Conservation (phyloP, 345 rosid species). For the Aquilaria malaccensis region DNA sequence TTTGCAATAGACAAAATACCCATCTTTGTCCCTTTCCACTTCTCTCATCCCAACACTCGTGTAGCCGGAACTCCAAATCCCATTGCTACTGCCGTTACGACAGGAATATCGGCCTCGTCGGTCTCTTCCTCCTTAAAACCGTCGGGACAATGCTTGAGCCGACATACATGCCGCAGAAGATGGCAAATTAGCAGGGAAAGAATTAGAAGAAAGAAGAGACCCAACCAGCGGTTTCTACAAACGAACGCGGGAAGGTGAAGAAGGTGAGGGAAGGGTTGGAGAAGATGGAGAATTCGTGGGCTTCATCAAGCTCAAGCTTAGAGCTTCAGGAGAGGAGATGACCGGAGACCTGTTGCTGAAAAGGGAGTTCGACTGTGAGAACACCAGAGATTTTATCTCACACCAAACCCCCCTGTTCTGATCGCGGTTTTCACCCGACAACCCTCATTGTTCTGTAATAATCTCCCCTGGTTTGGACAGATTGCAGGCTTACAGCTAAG, state of each 20-base stretch:
- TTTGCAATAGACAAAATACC: conserved; percentile 78
- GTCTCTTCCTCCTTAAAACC: conserved; percentile 65
- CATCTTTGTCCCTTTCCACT: conserved; percentile 46
- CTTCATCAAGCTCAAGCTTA: no score
- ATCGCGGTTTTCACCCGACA: no score
- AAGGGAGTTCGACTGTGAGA: no score
- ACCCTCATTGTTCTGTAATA: no score
- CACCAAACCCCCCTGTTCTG: no score
- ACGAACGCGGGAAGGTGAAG: neutral
- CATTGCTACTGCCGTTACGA: conserved; percentile 11
- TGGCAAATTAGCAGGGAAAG: neutral
- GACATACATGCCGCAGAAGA: conserved; percentile 3
- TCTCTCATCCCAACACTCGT: conserved; percentile 31
- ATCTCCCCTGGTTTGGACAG: no score
- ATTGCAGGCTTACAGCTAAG: no score
- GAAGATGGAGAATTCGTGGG: neutral
- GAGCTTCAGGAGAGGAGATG: no score
- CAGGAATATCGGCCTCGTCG: conserved; percentile 58
- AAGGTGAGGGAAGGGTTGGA: neutral
- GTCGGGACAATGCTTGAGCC: conserved; percentile 15
- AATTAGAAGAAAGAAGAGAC: neutral
- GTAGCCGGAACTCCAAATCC: conserved; percentile 30
- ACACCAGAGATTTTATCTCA: no score
- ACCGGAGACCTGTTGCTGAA: no score
- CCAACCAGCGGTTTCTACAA: neutral